Conservation (phyloP, 2,329 filamentous ascomycete genomes). For the Exutisphaerella laricina region DNA sequence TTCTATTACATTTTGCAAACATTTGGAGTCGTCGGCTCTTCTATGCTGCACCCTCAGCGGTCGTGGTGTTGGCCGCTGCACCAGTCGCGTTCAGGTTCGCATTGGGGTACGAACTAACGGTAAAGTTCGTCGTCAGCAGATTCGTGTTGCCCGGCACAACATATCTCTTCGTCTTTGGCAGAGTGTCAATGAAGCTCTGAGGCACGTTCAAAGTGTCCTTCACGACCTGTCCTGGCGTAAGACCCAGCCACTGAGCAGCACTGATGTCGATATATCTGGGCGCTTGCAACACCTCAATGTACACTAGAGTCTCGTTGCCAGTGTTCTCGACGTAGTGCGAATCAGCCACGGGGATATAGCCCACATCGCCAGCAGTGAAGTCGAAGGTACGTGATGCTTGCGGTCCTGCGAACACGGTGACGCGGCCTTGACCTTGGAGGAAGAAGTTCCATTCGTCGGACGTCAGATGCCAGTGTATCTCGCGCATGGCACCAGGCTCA, state of each 20-base stretch:
- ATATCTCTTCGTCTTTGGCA: conserved; percentile 36
- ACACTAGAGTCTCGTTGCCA: conserved; percentile 51
- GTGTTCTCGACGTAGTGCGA: conserved; percentile 59
- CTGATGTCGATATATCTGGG: conserved; percentile 48
- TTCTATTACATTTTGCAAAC: too few species aligned
- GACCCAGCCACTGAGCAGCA: conserved; percentile 53
- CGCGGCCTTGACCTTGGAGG: conserved; percentile 39
- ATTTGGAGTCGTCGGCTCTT: too few species aligned
- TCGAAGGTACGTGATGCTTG: conserved; percentile 45
- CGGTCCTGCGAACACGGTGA: conserved; percentile 52
- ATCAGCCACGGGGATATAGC: conserved; percentile 50
- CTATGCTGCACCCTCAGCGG: not conserved
- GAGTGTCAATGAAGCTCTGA: conserved; percentile 23
- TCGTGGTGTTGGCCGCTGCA: not conserved
- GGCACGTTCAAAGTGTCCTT: conserved; percentile 24
- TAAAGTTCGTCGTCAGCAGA: conserved; percentile 35
- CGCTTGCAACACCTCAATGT: conserved; percentile 55
- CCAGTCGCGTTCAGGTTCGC: not conserved
- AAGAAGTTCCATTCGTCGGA: conserved; percentile 52
- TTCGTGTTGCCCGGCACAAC: conserved; percentile 36
- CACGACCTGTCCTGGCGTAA: conserved; percentile 40
- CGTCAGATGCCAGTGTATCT: conserved; percentile 58
- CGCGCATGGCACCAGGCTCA: conserved; percentile 56
- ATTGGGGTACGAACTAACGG: conserved; percentile 4
- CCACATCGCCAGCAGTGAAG: conserved; percentile 46